Percentiles rank a stretch among this genome's conserved stretches.
phyloP scores from a whole-genome alignment of 2,329 filamentous ascomycete genomes.

The Penicillium sclerotigenum region DNA sequence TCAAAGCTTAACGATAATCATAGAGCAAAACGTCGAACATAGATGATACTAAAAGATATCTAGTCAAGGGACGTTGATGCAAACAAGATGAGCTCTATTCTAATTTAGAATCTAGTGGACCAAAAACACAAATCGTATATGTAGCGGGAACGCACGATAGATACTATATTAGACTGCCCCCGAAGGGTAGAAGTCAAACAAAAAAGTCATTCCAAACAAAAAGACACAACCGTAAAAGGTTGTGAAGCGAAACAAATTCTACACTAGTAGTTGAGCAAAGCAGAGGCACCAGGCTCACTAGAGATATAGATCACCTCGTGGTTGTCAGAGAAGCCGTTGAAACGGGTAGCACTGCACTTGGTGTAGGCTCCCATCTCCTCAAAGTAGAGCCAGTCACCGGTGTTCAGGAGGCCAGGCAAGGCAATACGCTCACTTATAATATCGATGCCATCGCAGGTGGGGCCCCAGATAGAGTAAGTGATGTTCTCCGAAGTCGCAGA shows the following conservation, averaged over 20 bases:
- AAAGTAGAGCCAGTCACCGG: conserved; percentile 98
- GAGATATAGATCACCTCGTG: conserved; percentile 94
- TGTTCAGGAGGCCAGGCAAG: conserved; percentile 74
- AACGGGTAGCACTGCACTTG: conserved; percentile 93
- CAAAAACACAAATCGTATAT: not conserved
- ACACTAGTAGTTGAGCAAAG: conserved; percentile 57
- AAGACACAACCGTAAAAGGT: conserved; percentile 6
- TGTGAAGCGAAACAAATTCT: conserved; percentile 2
- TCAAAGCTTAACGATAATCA: not conserved
- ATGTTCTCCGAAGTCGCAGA: conserved; percentile 48
- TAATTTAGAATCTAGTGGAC: not conserved
- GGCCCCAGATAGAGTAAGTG: conserved; percentile 96
- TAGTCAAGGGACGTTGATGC: not conserved
- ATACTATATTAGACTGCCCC: conserved; percentile 6
- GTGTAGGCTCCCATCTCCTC: conserved; percentile 99
- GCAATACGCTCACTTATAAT: conserved; percentile 79
- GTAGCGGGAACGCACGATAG: conserved; percentile 8
- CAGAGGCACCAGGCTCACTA: conserved; percentile 82
- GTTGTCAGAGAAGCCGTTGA: conserved; percentile 92
- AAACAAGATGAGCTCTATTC: conserved; percentile 6
- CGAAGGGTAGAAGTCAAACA: not conserved
- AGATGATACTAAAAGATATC: not conserved
- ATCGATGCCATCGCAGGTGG: conserved; percentile 96
- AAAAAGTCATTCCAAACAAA: conserved; percentile 1
- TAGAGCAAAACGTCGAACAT: not conserved